Base-by-base conservation (phyloP, 164 flowering plant genomes). In the Chimonanthus praecox region DNA sequence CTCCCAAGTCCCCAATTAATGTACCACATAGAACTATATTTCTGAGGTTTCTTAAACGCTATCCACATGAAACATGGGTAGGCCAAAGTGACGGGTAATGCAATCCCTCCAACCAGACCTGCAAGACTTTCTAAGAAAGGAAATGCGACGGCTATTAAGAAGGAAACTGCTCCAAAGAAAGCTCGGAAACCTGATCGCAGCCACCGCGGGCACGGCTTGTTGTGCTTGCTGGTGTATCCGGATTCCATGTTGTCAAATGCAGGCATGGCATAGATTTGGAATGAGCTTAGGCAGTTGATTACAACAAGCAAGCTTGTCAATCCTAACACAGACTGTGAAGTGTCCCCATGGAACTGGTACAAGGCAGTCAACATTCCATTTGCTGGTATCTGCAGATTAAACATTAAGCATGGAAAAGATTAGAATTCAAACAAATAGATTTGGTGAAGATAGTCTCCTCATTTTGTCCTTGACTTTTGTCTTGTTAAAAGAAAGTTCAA, bases 51-150 rank as follows among this genome's bases (percentile, higher is more conserved):
- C 86, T 85, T 91, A 9, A 88, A 68, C 69, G 78, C 67, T n/a
- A 87, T 74, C 92, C 94, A 93, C 91, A 93, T 91, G 80, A 90
- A 90, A 79, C 98, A 93, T 7, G 98, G 98, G 49, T 88, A 88
- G 5, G 87, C 91, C 44, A 91, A 79, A 3, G 94, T 91, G 47
- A 93, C 82, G 0, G 98, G 94, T 70, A 90, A 81, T 0, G 92
- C 78, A 0, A 93, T 63, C 6, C 97, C 98, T 58, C 97, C 91
- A 0, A 94, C 73, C 1, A 92, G 76, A 21, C 84, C 79, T 0
- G 81, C 88, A 49, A 94, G 50, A 54, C 81, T 80, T 1, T 75
- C 69, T 69, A 94, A 72, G 80, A 92, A 92, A 0, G 96, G 96
- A 45, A 92, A 69, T 0, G 94, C 88, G 62, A 85, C 85, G 0